These are phyloP conservation scores for Botryotinia convoluta DNA, from an alignment of 2,329 filamentous ascomycete genomes.

Conservation along the genomic window DNA sequence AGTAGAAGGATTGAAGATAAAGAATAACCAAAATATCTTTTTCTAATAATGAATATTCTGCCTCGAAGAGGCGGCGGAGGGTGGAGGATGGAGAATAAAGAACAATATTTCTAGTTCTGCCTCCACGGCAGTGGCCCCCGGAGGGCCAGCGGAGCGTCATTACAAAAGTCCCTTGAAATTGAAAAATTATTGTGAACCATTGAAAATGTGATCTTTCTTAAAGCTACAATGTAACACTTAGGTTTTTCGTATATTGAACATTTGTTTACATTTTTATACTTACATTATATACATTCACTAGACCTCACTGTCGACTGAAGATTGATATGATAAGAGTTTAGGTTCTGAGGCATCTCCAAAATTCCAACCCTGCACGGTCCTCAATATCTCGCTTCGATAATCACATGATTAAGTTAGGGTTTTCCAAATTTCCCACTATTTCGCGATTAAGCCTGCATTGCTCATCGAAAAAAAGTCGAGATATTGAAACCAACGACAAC, in stretches of 20 bases:
- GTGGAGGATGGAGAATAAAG: no score
- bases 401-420: conserved; percentile 20
- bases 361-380: background rate
- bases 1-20: no score
- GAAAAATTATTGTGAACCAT: no score
- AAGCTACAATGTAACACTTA: background rate
- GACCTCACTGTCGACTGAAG: background rate
- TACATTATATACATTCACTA: background rate
- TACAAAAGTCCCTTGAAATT: background rate
- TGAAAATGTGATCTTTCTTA: no score
- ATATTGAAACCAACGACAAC: conserved; percentile 17
- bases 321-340: conserved; percentile 2
- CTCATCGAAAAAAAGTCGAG: conserved; percentile 17
- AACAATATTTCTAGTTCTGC: no score
- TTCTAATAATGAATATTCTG: no score
- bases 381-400: conserved; percentile 6
- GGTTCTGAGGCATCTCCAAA: background rate
- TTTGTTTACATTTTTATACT: background rate
- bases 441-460: conserved; percentile 5
- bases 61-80: no score
- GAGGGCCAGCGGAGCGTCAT: background rate
- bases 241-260: background rate
- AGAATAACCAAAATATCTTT: no score
- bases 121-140: background rate
- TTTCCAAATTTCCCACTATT: conserved; percentile 13